Evolutionary conservation across 192 early-diverging fungal genomes (phyloP), one percentile per base, ranked within the genome.

Genomic region (Geosiphon pyriformis): DNA sequence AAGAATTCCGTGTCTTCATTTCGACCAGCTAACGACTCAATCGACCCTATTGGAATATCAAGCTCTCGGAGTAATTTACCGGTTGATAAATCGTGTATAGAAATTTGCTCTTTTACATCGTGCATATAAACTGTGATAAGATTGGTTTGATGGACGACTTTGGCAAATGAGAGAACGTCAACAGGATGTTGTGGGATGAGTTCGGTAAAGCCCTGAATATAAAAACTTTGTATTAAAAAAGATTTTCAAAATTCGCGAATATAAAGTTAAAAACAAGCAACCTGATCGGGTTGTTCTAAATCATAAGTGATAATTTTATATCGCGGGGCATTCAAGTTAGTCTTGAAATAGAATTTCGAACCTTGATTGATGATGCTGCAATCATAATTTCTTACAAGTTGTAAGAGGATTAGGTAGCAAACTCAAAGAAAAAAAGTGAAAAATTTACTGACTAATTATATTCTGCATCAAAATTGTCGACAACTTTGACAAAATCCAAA

Each of bases 251-350:
- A n/a, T n/a, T n/a, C n/a, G n/a, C n/a, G n/a, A n/a, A n/a, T n/a
- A n/a, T n/a, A n/a, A n/a, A n/a, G n/a, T n/a, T n/a, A n/a, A 26
- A 37, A 26, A 18, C 0, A 30, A 25, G 26, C 50, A 56, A 81
- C 78, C 27, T 79, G 68, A 23, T 84, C 78, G 26, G 82, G 81
- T 30, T 80, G 61, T 20, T 63, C 32, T 26, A 90, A 50, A 62
- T 90, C 87, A 68, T 83, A 87, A 68, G 75, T 82, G 54, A 86
- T 78, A 56, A 90, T 64, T 33, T 82, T 76, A 42, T 69, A 61
- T 27, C 81, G 85, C 29, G 88, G 87, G 11, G 88, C 84, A 37
- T 87, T 65, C 55, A 65, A 62, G 46, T 84, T 84, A 25, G 85
- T 85, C 68, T 76, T 49, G 68, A 90, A 87, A 57, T 78, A 88